Evolutionary conservation across 2,329 filamentous ascomycete species (phyloP), one percentile per base, ranked within the genome.

Genomic region (Phaeosphaeriaceae sp.): DNA sequence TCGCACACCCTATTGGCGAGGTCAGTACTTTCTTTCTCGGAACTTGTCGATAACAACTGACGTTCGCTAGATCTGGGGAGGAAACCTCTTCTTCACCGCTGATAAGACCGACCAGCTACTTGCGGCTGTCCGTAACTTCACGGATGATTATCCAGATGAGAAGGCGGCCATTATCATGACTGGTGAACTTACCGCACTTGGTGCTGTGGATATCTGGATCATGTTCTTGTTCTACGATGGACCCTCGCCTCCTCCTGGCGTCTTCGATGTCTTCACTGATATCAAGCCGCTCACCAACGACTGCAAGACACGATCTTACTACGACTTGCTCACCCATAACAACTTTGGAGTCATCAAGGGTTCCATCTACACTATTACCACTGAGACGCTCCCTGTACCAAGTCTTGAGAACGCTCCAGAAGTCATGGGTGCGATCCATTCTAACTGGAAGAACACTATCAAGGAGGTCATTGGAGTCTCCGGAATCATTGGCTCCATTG

Each of bases 191-290:
- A 80, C 80, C 0, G 62, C 76, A 3, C 68, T 79, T 2, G 77
- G 78, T 11, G 57, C 82, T 0, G 63, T 86, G 48, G 79, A 87
- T 59, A 77, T 84, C 20, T 88, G 85, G 84, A 80, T 86, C 56
- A 73, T 89, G 58, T 89, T 89, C 72, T 69, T 87, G 36, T 89
- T 87, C 76, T 89, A 89, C 70, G 85, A 89, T 70, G 87, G 84
- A 1, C 81, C 82, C 0, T 73, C 76, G 51, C 82, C 82, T 0
- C 86, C 86, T 0, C 67, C 76, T 1, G 82, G 78, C 7, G 80
- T 85, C 2, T 89, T 89, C 55, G 79, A 83, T 60, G 80, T 81
- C 55, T 89, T 89, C 72, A 80, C 82, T 2, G 74, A 75, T 45
- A 79, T 86, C 50, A 65, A 70, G 0, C 78, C 80, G 1, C 56